phyloP scores from a whole-genome alignment of 2,329 filamentous ascomycete genomes.

The Ceratocystis lukuohia region DNA sequence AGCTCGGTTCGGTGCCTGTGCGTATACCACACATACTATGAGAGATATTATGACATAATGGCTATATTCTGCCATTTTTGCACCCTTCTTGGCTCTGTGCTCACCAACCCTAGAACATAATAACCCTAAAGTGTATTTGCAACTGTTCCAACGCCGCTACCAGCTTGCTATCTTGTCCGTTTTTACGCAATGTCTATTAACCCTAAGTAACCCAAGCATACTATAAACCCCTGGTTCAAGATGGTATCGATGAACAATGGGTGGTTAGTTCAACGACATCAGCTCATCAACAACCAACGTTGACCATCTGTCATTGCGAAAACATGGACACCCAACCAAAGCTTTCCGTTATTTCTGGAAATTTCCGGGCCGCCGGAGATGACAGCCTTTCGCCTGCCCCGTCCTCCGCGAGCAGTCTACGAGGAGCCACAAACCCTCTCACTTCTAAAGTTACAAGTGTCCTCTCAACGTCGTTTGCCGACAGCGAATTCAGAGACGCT shows the following conservation, averaged over 20 bases:
- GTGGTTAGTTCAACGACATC: background rate
- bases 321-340: conserved; percentile 13
- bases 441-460: conserved; percentile 72
- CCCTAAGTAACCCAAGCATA: no score
- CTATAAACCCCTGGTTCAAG: background rate
- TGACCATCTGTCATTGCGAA: background rate
- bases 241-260: background rate
- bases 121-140: background rate
- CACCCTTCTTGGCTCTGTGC: background rate
- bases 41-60: conserved; percentile 8
- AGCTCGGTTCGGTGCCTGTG: background rate
- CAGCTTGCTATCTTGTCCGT: no score
- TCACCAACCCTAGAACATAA: background rate
- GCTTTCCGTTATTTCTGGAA: conserved; percentile 1
- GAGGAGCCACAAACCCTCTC: conserved; percentile 40
- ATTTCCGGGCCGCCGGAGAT: background rate
- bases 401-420: conserved; percentile 26
- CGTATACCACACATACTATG: background rate
- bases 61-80: background rate
- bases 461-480: conserved; percentile 82
- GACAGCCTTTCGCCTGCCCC: conserved; percentile 22
- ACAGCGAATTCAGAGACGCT: conserved; percentile 80
- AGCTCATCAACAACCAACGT: background rate
- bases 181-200: no score
- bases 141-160: no score